Evolutionary conservation across 306 rosid genomes (phyloP), one percentile per base, ranked within the genome.

Genomic region (Fagus crenata): DNA sequence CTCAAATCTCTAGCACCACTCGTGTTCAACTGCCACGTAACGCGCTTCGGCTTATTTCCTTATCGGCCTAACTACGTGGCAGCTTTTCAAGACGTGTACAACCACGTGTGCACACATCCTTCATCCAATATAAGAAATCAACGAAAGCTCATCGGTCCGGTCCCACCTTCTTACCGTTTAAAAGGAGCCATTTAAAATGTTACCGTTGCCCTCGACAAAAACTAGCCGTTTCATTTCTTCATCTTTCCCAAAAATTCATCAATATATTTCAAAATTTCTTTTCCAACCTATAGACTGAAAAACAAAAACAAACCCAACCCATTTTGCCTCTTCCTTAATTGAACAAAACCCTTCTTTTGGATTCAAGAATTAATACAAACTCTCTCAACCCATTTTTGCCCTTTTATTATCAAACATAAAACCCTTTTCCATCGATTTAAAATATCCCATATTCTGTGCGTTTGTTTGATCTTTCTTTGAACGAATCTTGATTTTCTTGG

Each of bases 151-250:
- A 46, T 46, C 2, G 0, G 32, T 68, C 39, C 28, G 46, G 17
- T 15, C 67, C 67, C 39, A 71, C 77, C 61, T 75, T 60, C 75
- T 15, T 7, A 37, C 32, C 82, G 42, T 2, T 53, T 46, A 46
- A 60, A 60, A 7, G 74, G 69, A 63, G 53, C 83, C 58, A 49
- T 58, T 84, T 74, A 74, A 80, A 77, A 80, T 36, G 60, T 70
- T 77, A 77, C 82, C 85, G 85, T 84, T 84, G 72, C 31, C 58
- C 55, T 37, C 33, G 39, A 32, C 31, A 53, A 63, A 12, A 60
- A 80, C 60, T 85, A 81, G 87, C 87, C 87, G 84, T 84, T 84
- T 56, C 76, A 6, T 54, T 71, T 61, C n/a, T 68, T 42, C 42
- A n/a, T n/a, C 39, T 41, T 22, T 11, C 67, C 3, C 67, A 28